phyloP scores from a whole-genome alignment of 1,284 basidiomycete species.

The Leccinum ponderosum region DNA sequence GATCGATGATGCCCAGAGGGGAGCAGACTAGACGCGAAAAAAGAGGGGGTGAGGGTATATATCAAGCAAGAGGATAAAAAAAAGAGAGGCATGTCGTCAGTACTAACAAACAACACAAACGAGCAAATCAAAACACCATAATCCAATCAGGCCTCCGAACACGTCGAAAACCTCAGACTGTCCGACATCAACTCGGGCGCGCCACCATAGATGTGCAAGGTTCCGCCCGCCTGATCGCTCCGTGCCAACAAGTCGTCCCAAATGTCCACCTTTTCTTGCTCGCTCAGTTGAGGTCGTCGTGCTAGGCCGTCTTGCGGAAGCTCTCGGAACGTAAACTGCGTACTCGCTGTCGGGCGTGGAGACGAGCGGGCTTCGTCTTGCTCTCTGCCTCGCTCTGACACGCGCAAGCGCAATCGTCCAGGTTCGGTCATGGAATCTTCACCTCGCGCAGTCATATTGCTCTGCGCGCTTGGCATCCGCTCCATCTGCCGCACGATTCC shows the following conservation, averaged over 20 bases:
- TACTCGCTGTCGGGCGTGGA: slow-evolving; percentile 12
- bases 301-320: slow-evolving; percentile 29
- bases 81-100: not conserved
- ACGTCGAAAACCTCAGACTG: slow-evolving; percentile 39
- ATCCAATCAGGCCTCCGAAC: slow-evolving; percentile 19
- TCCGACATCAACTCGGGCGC: slow-evolving; percentile 44
- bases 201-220: slow-evolving; percentile 52
- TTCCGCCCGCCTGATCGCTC: slow-evolving; percentile 68
- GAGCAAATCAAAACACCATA: not conserved
- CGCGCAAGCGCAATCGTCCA: not conserved
- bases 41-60: not conserved
- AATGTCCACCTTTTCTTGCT: slow-evolving; percentile 65
- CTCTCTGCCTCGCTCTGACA: not conserved
- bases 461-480: slow-evolving; percentile 29
- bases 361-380: not conserved
- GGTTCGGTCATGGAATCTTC: not conserved
- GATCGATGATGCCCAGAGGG: no score
- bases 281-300: slow-evolving; percentile 44
- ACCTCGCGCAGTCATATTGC: slow-evolving; percentile 32
- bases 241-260: slow-evolving; percentile 68
- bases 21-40: no score
- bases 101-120: not conserved
- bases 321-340: slow-evolving; percentile 52
- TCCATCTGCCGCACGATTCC: slow-evolving; percentile 14
- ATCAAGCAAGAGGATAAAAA: not conserved